phyloP scores from a whole-genome alignment of 345 rosid genomes.

The Stellera chamaejasme region DNA sequence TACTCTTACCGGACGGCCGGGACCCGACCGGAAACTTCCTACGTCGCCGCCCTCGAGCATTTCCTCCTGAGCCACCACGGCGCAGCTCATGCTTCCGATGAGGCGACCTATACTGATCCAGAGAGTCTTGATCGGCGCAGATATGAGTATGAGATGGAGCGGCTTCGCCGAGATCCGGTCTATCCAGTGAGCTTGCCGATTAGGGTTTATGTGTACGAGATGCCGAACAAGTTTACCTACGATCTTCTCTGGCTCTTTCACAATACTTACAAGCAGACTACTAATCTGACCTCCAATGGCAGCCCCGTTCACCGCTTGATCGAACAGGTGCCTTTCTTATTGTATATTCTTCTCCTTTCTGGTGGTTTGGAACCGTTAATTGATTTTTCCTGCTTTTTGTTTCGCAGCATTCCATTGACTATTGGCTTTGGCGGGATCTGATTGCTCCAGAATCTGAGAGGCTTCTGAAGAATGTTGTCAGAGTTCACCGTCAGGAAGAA shows the following conservation, averaged over 20 bases:
- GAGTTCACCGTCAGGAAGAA: conserved; percentile 68
- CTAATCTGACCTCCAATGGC: conserved; percentile 88
- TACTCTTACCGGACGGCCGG: neutral
- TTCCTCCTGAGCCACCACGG: conserved; percentile 40
- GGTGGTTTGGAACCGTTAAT: neutral
- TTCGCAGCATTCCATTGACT: conserved; percentile 85
- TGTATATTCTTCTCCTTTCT: neutral
- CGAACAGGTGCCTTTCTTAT: conserved; percentile 45
- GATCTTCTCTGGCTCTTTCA: conserved; percentile 74
- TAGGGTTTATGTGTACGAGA: conserved; percentile 79
- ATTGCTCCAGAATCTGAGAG: conserved; percentile 72
- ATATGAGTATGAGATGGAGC: conserved; percentile 34
- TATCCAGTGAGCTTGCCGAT: conserved; percentile 50
- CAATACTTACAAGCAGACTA: conserved; percentile 59
- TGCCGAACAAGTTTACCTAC: conserved; percentile 81
- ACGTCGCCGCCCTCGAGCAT: conserved; percentile 58
- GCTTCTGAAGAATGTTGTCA: conserved; percentile 67
- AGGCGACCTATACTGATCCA: conserved; percentile 27
- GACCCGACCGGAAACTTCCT: conserved; percentile 45
- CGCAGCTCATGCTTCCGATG: conserved; percentile 29
- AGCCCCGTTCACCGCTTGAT: conserved; percentile 95
- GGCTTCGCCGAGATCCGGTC: conserved; percentile 28
- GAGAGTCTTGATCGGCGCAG: conserved; percentile 35
- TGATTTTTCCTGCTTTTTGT: neutral
- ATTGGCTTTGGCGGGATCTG: conserved; percentile 96